Evolutionary conservation across 169 alveolate species (phyloP).

Genomic region (Plasmodium falciparum): DNA sequence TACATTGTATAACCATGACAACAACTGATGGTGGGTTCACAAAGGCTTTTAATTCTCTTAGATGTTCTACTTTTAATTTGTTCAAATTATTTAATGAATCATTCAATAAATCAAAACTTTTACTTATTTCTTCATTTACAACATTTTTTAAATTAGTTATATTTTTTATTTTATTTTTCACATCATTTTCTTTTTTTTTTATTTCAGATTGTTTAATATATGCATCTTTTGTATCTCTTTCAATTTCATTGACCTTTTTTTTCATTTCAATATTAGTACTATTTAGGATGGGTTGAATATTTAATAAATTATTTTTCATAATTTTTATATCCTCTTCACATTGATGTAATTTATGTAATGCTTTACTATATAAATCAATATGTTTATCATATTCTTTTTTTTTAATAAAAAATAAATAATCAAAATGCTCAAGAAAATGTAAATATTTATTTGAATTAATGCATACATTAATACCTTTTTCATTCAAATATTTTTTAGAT

Average conservation of each 20-base stretch:
- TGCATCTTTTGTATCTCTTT: conserved; percentile 60
- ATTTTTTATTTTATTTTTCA: conserved; percentile 48
- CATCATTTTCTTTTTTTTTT: conserved; percentile 68
- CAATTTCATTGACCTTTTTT: conserved; percentile 70
- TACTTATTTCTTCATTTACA: conserved; percentile 70
- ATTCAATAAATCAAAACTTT: conserved; percentile 63
- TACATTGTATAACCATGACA: conserved; percentile 73
- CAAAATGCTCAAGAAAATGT: conserved; percentile 55
- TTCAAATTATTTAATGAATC: conserved; percentile 64
- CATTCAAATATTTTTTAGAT: conserved; percentile 52
- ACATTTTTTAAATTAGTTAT: conserved; percentile 66
- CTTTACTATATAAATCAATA: conserved; percentile 60
- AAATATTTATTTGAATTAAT: conserved; percentile 53
- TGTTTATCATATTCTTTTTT: conserved; percentile 42
- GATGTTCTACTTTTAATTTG: conserved; percentile 72
- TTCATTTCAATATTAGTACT: conserved; percentile 73
- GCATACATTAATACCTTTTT: conserved; percentile 41
- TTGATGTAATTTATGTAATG: conserved; percentile 39
- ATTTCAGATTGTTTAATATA: conserved; percentile 65
- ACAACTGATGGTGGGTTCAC: conserved; percentile 65
- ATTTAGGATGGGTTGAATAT: conserved; percentile 60
- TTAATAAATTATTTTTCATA: conserved; percentile 63
- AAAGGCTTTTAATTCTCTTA: conserved; percentile 76
- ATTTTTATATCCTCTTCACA: conserved; percentile 69
- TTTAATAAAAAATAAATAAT: conserved; percentile 42